Conservation (phyloP, 2,329 filamentous ascomycete species). For the Trichoderma harzianum region DNA sequence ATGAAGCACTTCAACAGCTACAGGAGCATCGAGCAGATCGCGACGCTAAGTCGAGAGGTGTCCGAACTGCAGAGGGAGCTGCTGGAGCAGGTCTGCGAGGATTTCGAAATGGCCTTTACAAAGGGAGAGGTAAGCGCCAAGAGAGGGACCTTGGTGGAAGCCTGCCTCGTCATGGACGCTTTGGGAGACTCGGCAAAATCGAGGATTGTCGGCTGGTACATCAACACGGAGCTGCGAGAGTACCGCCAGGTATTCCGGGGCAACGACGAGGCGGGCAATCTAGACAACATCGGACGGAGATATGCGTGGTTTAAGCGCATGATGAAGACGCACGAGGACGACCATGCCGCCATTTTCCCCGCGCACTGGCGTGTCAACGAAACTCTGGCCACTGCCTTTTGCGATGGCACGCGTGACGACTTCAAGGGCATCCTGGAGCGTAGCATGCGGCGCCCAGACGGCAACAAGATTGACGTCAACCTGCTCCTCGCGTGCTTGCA, state of each 20-base stretch:
- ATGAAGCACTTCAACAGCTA: conserved; percentile 99
- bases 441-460: conserved; percentile 75
- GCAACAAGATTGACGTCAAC: conserved; percentile 83
- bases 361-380: conserved; percentile 86
- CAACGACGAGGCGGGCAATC: conserved; percentile 90
- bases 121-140: conserved; percentile 75
- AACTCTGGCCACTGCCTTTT: conserved; percentile 85
- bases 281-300: conserved; percentile 92
- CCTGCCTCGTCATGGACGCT: conserved; percentile 91
- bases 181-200: conserved; percentile 82
- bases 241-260: conserved; percentile 94
- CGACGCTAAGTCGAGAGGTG: conserved; percentile 85
- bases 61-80: conserved; percentile 89
- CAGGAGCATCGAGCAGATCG: conserved; percentile 96
- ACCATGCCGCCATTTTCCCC: conserved; percentile 86
- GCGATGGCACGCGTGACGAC: conserved; percentile 91
- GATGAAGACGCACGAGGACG: conserved; percentile 92
- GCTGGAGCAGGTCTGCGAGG: conserved; percentile 96
- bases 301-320: conserved; percentile 97
- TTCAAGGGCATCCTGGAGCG: conserved; percentile 89
- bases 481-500: conserved; percentile 84
- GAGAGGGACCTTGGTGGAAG: conserved; percentile 72
- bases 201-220: conserved; percentile 90
- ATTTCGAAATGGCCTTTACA: conserved; percentile 93
- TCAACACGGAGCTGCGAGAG: conserved; percentile 93